These are phyloP conservation scores for Camelina neglecta DNA, from an alignment of 345 rosid genomes.

Conservation along the genomic window DNA sequence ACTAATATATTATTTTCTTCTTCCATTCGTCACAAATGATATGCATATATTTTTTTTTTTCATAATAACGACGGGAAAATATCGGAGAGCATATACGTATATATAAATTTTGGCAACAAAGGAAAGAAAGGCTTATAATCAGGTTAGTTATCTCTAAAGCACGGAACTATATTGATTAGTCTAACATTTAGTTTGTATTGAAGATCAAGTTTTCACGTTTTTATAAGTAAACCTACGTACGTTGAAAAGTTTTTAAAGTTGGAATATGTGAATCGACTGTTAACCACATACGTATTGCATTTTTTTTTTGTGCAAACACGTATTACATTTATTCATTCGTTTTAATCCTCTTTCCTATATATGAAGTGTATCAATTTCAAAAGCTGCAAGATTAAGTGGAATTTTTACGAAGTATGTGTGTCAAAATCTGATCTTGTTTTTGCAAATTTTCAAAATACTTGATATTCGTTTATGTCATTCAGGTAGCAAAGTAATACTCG, in stretches of 20 bases:
- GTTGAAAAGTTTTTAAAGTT: not conserved
- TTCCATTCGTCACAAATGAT: not conserved
- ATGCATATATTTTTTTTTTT: not conserved
- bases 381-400: no score
- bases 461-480: no score
- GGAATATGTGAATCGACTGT: not conserved
- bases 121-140: no score
- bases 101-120: not conserved
- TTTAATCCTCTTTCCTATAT: no score
- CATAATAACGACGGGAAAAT: not conserved
- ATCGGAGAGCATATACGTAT: not conserved
- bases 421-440: no score
- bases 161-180: not conserved
- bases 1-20: not conserved
- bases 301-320: no score
- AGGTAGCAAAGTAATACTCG: no score
- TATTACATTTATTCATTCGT: not conserved
- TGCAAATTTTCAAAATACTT: no score
- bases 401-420: no score
- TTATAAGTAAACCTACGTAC: not conserved
- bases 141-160: not conserved
- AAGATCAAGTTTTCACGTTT: not conserved
- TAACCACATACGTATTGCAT: not conserved
- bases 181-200: not conserved
- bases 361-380: no score